These are phyloP conservation scores for Zygosaccharomyces kombuchaensis DNA, from an alignment of 805 yeast genomes.

Conservation along the genomic window DNA sequence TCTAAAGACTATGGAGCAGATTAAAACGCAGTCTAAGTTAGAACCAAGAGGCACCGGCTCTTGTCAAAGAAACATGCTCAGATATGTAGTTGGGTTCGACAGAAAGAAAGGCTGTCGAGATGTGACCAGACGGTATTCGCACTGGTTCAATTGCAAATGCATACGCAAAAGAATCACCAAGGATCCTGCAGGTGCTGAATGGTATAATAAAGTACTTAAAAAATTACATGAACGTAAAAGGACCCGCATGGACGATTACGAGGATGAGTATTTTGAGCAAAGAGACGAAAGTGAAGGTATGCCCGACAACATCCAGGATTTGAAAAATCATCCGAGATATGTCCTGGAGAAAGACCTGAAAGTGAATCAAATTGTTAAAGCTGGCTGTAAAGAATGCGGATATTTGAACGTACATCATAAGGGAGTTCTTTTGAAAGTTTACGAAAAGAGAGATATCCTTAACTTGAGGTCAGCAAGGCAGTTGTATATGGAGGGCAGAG, in stretches of 20 bases:
- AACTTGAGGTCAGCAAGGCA: conserved; percentile 67
- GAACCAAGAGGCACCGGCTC: conserved; percentile 52
- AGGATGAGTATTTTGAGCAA: conserved; percentile 34
- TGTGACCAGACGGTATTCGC: conserved; percentile 79
- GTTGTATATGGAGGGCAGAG: conserved; percentile 82
- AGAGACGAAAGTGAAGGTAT: conserved; percentile 74
- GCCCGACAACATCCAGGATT: conserved; percentile 79
- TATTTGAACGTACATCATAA: conserved; percentile 48
- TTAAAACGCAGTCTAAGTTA: conserved; percentile 51
- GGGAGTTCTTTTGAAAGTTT: conserved; percentile 53
- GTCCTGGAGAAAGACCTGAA: conserved; percentile 72
- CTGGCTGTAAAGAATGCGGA: conserved; percentile 64
- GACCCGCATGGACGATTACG: conserved; percentile 35
- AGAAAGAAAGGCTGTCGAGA: conserved; percentile 62
- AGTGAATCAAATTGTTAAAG: conserved; percentile 66
- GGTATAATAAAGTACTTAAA: conserved; percentile 52
- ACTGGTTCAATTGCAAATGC: conserved; percentile 65
- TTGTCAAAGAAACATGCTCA: conserved; percentile 45
- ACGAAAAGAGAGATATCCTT: conserved; percentile 60
- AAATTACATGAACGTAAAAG: conserved; percentile 27
- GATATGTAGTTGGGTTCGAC: conserved; percentile 78
- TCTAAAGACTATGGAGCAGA: conserved; percentile 56
- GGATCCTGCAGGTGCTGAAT: conserved; percentile 49
- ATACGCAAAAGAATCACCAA: conserved; percentile 67
- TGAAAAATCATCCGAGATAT: conserved; percentile 81